Percentiles rank a stretch among this genome's conserved stretches.
phyloP scores from a whole-genome alignment of 495 filamentous ascomycete species.

The Aspergillus olivimuriae region DNA sequence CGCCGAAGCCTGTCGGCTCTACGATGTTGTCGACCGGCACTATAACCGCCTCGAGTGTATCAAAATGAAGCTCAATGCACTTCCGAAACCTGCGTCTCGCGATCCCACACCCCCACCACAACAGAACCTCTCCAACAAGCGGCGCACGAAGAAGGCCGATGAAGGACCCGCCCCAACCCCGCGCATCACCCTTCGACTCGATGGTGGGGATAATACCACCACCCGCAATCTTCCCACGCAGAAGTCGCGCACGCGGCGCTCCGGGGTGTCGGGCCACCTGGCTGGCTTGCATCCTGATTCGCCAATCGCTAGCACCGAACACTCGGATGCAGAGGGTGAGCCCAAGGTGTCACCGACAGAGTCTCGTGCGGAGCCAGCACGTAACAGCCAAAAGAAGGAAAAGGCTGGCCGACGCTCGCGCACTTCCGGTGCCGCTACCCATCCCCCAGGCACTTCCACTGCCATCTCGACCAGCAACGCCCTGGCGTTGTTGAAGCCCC shows the following conservation, averaged over 20 bases:
- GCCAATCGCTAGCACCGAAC: slow-evolving; percentile 40
- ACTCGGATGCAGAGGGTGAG: slow-evolving; percentile 36
- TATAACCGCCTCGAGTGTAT: slow-evolving; percentile 71
- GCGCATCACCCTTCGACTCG: slow-evolving; percentile 60
- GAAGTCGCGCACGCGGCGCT: slow-evolving; percentile 35
- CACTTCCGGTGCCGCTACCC: slow-evolving; percentile 39
- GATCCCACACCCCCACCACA: slow-evolving; percentile 56
- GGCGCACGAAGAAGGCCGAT: slow-evolving; percentile 34
- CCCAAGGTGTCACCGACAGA: slow-evolving; percentile 7
- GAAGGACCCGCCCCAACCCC: slow-evolving; percentile 31
- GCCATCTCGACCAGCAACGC: slow-evolving; percentile 78
- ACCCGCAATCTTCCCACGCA: slow-evolving; percentile 14
- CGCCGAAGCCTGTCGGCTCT: slow-evolving; percentile 76
- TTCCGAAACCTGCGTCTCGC: slow-evolving; percentile 64
- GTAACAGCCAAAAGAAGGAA: slow-evolving; percentile 23
- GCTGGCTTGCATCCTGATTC: slow-evolving; percentile 36
- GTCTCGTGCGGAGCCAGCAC: slow-evolving; percentile 7
- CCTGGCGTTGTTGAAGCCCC: slow-evolving; percentile 67
- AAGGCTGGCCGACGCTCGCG: slow-evolving; percentile 41
- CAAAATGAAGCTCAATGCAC: slow-evolving; percentile 69
- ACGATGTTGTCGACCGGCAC: slow-evolving; percentile 73
- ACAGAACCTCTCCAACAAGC: slow-evolving; percentile 44
- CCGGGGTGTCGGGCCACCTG: slow-evolving; percentile 28
- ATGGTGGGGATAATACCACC: slow-evolving; percentile 38
- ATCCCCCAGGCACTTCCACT: slow-evolving; percentile 47